Evolutionary conservation across 257 asterid genomes (phyloP).

Genomic region (Mitragyna speciosa): DNA sequence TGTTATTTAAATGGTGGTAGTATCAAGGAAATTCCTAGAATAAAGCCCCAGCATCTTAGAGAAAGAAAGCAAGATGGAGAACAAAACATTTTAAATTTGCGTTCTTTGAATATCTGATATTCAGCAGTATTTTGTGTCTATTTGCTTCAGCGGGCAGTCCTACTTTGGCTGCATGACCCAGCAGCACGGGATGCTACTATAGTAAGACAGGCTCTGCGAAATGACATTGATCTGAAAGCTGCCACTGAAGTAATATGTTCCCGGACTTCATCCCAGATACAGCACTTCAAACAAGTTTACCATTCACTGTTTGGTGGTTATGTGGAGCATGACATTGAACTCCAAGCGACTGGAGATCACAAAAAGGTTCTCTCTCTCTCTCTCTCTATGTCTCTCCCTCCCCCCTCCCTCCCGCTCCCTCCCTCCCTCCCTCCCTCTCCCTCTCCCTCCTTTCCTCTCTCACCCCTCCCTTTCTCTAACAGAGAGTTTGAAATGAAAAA

Average conservation of each 20-base stretch:
- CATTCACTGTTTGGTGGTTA: conserved; percentile 47
- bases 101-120: background rate
- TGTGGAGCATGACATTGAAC: conserved; percentile 78
- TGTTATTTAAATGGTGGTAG: background rate
- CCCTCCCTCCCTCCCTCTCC: background rate
- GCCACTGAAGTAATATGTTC: conserved; percentile 96
- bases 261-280: conserved; percentile 81
- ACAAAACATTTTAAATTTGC: background rate
- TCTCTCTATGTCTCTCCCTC: background rate
- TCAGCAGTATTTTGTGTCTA: background rate
- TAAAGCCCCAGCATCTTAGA: background rate
- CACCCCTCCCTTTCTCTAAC: background rate
- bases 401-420: conserved; percentile 7
- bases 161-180: conserved; percentile 92
- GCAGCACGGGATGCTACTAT: conserved; percentile 74
- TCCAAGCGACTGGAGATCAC: conserved; percentile 67
- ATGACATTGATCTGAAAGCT: conserved; percentile 52
- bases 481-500: background rate
- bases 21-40: background rate
- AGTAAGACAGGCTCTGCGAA: conserved; percentile 53
- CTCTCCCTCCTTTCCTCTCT: background rate
- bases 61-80: background rate
- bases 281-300: conserved; percentile 70
- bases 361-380: conserved; percentile 49
- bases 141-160: conserved; percentile 63